Conservation (phyloP, 2,329 filamentous ascomycete genomes). For the Ramichloridium luteum region DNA sequence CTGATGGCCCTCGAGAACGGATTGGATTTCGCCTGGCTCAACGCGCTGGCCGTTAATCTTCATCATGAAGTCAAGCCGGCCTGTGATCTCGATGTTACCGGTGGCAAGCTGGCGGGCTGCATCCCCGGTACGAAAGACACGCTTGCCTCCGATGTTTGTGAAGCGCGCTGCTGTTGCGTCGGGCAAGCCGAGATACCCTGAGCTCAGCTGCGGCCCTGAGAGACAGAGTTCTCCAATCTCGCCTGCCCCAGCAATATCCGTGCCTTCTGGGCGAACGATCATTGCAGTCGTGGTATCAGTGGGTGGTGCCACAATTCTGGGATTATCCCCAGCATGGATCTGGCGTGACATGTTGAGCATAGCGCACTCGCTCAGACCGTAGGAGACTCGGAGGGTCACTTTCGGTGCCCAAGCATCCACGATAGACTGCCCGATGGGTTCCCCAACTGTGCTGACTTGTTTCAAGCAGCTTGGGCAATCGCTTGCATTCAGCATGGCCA, state of each 20-base stretch:
- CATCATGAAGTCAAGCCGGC: conserved; percentile 61
- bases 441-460: conserved; percentile 1
- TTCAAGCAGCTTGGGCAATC: conserved; percentile 1
- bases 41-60: conserved; percentile 68
- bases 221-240: conserved; percentile 1
- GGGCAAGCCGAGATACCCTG: background rate
- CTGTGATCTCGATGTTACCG: conserved; percentile 22
- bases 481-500: background rate
- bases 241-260: background rate
- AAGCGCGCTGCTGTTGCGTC: background rate
- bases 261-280: background rate
- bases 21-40: conserved; percentile 61
- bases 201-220: background rate
- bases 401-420: background rate
- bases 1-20: conserved; percentile 31
- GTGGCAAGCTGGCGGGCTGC: background rate
- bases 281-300: background rate
- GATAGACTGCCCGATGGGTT: background rate
- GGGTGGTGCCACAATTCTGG: conserved; percentile 3
- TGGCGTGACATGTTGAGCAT: conserved; percentile 1
- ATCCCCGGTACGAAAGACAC: background rate
- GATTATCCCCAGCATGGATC: conserved; percentile 3
- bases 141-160: background rate
- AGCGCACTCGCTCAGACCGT: background rate
- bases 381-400: background rate